Base-by-base conservation (phyloP, 2,329 filamentous ascomycete genomes). In the Claviceps sp. region DNA sequence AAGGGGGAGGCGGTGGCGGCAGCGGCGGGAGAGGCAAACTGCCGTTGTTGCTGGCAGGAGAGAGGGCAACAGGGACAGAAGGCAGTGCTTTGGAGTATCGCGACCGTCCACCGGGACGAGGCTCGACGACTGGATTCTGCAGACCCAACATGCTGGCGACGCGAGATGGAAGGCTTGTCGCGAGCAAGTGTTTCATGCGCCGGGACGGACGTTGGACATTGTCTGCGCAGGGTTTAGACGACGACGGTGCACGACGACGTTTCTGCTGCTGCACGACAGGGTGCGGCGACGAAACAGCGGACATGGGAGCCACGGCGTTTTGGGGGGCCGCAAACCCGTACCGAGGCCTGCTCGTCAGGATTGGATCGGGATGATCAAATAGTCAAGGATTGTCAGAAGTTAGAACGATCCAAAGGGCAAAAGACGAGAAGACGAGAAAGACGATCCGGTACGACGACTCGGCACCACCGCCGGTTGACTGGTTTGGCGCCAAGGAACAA, bases 41-140 rank as follows among this genome's bases (percentile, higher is more conserved):
- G 57, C 16, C 55, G 58, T 30, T 14, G 24, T 37, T 55, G 60
- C 20, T 62, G 62, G 9, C 59, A 58, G 20, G 63, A 60, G 6
- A 58, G 59, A 16, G 55, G 47, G 43, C 58, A 50, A 56, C 57
- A 50, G 77, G 75, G 60, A 74, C 73, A 52, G 70, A 67, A 37
- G 77, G 77, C 56, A 81, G 67, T 37, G 75, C 76, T 66, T 81
- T 81, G 61, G 77, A 79, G 65, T 77, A 78, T 62, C 76, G 75
- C 58, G 77, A 79, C 51, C 69, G 67, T 59, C 74, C 74, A 56
- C 61, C 64, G 7, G 49, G 60, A 38, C 38, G 20, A 41, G 46
- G 13, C 43, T 50, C 13, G 16, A 24, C 42, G 37, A 45, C 24
- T 44, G 18, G 14, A 37, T 16, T 24, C 43, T 26, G 50, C 20